Evolutionary conservation across 1,284 basidiomycete species (phyloP).

Genomic region (Hypsizygus ulmarius): DNA sequence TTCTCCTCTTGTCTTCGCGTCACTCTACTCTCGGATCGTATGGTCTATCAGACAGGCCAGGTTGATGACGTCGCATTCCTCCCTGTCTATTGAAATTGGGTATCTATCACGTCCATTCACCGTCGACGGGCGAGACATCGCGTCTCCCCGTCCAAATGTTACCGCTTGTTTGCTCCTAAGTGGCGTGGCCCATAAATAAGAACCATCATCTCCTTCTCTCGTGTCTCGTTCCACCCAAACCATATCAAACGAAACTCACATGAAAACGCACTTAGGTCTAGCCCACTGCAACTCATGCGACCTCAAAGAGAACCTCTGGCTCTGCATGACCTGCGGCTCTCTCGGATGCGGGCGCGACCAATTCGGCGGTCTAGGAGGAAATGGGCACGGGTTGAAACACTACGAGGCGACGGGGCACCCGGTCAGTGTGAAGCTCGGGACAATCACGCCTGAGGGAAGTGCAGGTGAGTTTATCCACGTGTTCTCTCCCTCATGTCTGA

Average conservation of each 20-base stretch:
- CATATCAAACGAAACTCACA: too few species aligned
- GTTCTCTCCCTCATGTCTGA: not conserved
- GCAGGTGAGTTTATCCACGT: constrained; percentile 72
- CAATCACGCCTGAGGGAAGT: constrained; percentile 92
- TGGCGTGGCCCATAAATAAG: too few species aligned
- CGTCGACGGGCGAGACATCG: too few species aligned
- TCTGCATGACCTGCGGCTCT: constrained; percentile 93
- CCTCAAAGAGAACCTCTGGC: constrained; percentile 89
- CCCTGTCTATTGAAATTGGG: too few species aligned
- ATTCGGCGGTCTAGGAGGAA: constrained; percentile 84
- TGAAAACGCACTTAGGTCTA: constrained; percentile 45
- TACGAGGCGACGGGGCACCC: constrained; percentile 77
- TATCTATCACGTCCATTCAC: too few species aligned
- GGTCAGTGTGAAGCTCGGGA: constrained; percentile 92
- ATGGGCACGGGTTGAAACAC: constrained; percentile 88
- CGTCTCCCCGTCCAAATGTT: too few species aligned
- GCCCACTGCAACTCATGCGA: constrained; percentile 79
- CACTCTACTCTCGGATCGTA: too few species aligned
- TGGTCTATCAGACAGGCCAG: too few species aligned
- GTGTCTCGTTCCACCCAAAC: too few species aligned
- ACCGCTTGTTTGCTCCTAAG: too few species aligned
- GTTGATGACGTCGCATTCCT: too few species aligned
- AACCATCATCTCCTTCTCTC: too few species aligned
- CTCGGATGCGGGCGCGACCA: constrained; percentile 91
- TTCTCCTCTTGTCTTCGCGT: not conserved